These are phyloP conservation scores for Apiotrichum sp. DNA, from an alignment of 1,284 basidiomycete species.

Conservation along the genomic window DNA sequence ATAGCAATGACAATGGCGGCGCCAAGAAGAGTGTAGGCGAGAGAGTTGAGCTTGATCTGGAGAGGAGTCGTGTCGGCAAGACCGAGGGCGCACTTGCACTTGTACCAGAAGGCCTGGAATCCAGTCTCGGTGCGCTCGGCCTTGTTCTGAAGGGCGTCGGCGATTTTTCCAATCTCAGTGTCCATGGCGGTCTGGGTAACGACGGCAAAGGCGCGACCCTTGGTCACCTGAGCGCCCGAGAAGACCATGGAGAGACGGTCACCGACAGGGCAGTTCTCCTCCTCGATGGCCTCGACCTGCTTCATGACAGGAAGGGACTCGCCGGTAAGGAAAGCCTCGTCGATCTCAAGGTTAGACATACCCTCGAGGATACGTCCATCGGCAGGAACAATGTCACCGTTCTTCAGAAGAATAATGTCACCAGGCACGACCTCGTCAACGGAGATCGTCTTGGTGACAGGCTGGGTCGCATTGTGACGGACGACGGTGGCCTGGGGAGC, in stretches of 20 bases:
- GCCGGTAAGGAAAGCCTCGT: conserved; percentile 65
- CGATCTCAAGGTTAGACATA: conserved; percentile 53
- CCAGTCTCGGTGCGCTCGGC: conserved; percentile 42
- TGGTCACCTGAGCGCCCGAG: conserved; percentile 59
- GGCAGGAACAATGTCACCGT: conserved; percentile 59
- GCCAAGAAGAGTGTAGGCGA: conserved; percentile 58
- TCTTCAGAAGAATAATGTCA: conserved; percentile 56
- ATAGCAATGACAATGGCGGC: conserved; percentile 56
- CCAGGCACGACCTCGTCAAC: conserved; percentile 60
- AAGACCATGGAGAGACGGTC: conserved; percentile 52
- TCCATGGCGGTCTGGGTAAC: conserved; percentile 60
- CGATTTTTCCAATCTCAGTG: conserved; percentile 61
- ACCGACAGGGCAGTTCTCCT: conserved; percentile 52
- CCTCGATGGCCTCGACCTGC: conserved; percentile 48
- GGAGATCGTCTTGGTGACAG: conserved; percentile 50
- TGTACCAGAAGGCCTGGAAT: conserved; percentile 41
- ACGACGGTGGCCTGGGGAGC: conserved; percentile 61
- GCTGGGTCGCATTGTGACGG: conserved; percentile 36
- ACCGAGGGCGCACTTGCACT: conserved; percentile 47
- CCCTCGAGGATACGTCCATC: conserved; percentile 53
- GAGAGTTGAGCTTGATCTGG: conserved; percentile 57
- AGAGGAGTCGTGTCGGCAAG: conserved; percentile 54
- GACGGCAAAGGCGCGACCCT: conserved; percentile 59
- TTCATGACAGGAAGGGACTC: conserved; percentile 64
- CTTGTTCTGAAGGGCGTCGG: conserved; percentile 49